Conservation (phyloP, 768 basidiomycete genomes). For the Strobilomyces confusus region DNA sequence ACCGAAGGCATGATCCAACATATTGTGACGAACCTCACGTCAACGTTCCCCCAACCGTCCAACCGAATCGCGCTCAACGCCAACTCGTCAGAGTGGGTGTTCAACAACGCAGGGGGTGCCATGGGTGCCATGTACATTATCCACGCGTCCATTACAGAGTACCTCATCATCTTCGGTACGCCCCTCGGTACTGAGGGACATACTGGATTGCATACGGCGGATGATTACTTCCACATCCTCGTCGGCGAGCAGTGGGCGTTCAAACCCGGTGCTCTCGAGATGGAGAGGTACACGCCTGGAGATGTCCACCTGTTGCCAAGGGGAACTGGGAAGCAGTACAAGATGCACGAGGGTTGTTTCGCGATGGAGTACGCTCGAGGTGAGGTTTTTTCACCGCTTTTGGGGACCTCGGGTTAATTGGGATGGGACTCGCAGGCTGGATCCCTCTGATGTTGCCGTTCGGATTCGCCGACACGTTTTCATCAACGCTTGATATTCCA, state of each 20-base stretch:
- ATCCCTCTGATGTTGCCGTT: conserved; percentile 97
- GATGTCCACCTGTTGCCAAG: conserved; percentile 80
- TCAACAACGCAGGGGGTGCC: conserved; percentile 96
- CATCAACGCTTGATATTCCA: conserved; percentile 84
- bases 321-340: conserved; percentile 92
- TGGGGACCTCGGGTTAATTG: not conserved
- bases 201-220: conserved; percentile 88
- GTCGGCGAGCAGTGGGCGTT: conserved; percentile 96
- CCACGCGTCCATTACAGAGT: conserved; percentile 95
- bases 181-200: conserved; percentile 98
- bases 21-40: conserved; percentile 77
- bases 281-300: conserved; percentile 83
- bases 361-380: conserved; percentile 94
- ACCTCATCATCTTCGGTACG: conserved; percentile 93
- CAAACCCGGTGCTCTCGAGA: conserved; percentile 70
- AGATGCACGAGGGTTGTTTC: conserved; percentile 95
- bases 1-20: conserved; percentile 72
- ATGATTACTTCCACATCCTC: conserved; percentile 97
- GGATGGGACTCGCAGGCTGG: conserved; percentile 63
- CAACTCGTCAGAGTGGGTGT: conserved; percentile 82
- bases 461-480: conserved; percentile 79
- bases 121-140: conserved; percentile 99
- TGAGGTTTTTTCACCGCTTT: conserved; percentile 40
- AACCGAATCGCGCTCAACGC: conserved; percentile 46
- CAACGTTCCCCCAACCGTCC: conserved; percentile 60